Base-by-base conservation (phyloP, 106 monocot species). In the Apostasia shenzhenica region DNA sequence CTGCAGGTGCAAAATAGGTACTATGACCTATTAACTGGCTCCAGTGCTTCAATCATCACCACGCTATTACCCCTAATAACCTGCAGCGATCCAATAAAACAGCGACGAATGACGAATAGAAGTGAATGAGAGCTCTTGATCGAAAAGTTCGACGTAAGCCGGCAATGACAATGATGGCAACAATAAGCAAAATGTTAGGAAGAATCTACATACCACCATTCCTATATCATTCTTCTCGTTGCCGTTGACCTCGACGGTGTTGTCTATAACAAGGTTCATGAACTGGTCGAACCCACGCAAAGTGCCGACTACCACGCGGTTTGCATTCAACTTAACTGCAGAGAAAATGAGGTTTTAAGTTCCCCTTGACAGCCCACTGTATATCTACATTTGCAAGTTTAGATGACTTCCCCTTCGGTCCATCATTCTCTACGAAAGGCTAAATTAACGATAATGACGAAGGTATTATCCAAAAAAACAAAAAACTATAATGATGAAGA, bases 251-350 rank as follows among this genome's bases (percentile, higher is more conserved):
- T 92, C 97, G 26, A 89, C 81, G 0, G 97, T 99, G 60, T 99
- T 92, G 59, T 99, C 97, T 59, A 99, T 48, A 45, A 99, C 92
- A 53, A 92, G 78, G 67, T 99, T 99, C 97, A 99, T 99, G 46
- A 99, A 99, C 55, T 99, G 97, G 71, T 99, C 97, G 76, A 92
- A 99, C 3, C 97, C 97, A 56, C 92, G 89, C 8, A 99, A 77
- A 10, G 90, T 93, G 14, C 97, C 97, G 10, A 92, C 66, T 2
- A 93, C 79, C 56, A 85, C 86, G 14, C 92, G 79, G 59, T 99
- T 92, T 39, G 92, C 97, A 77, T 99, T 99, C 71, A 99, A 81
- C 81, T 99, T 99, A 50, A 92, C 97, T 99, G 90, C 50, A 76
- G 54, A 71, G 48, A 76, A 47, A 12, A 70, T 26, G 5, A 39